Evolutionary conservation across 352 stramenopile species (phyloP), one percentile per base, ranked within the genome.

Genomic region (Pythium dissotocum): DNA sequence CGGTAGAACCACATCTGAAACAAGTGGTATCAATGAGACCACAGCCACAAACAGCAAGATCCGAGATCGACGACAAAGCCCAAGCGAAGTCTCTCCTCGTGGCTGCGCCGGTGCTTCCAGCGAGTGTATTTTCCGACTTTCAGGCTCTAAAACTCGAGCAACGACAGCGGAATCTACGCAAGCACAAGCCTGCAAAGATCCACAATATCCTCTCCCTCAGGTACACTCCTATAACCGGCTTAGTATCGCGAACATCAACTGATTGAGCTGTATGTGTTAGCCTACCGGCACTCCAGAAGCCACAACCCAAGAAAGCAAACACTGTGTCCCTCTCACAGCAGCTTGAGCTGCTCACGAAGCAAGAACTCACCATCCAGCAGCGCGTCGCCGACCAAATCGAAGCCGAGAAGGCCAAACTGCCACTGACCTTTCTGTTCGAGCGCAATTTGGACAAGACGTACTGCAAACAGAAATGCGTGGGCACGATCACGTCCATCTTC

Each of bases 391-490:
- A 59, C 6, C 72, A 76, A 13, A 91, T 94, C 26, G 73, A 85
- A 8, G 65, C 59, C 0, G 77, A 90, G 40, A 86, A 90, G 21
- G 73, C 83, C 21, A 78, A 74, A 16, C 56, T 94, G 12, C 85
- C 85, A 18, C 68, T 94, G 14, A 77, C 78, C 14, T 92, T 92
- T 57, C 77, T 94, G 57, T 94, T 94, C 35, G 83, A 92, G 52
- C 82, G 79, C 57, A 87, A 88, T 24, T 63, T 94, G 21, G 75
- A 87, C 10, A 73, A 75, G 8, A 75, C 70, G 3, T 90, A 92
- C 65, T 89, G 82, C 53, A 75, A 73, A 26, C 65, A 87, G 52
- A 77, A 89, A 49, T 77, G 82, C 28, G 56, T 92, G 5, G 63
- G 55, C 12, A 78, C 78, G 1, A 89, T 92, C 61, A 80, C 82